A percentile compares a stretch with the other conserved stretches of the same genome.
phyloP scores from a whole-genome alignment of 1,139 yeast genomes.

The Lizanozyma gosingica region DNA sequence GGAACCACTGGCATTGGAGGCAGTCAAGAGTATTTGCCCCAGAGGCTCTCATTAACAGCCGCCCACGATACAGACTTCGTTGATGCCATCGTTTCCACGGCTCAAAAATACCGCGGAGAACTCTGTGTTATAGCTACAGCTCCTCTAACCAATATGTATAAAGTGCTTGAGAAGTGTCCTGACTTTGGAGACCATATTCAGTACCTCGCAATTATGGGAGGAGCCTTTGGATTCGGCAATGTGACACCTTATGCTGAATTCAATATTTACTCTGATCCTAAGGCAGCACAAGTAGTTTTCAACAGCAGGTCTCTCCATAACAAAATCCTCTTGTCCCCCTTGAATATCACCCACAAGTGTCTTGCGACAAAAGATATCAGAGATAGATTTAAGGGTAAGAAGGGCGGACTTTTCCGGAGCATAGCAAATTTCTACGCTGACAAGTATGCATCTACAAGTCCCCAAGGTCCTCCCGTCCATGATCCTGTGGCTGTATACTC shows the following conservation, averaged over 20 bases:
- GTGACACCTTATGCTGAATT: slow-evolving; percentile 61
- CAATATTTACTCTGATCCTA: slow-evolving; percentile 69
- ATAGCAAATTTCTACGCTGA: slow-evolving; percentile 9
- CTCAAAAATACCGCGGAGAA: slow-evolving; percentile 26
- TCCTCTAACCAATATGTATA: slow-evolving; percentile 61
- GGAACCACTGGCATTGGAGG: slow-evolving; percentile 76
- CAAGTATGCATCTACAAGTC: slow-evolving; percentile 32
- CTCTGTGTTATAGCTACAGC: slow-evolving; percentile 63
- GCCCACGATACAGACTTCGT: slow-evolving; percentile 36
- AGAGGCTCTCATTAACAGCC: slow-evolving; percentile 7
- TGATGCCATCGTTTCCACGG: slow-evolving; percentile 25
- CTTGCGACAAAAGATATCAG: slow-evolving; percentile 45
- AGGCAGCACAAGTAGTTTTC: slow-evolving; percentile 56
- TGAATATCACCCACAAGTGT: slow-evolving; percentile 66
- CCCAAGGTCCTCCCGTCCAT: slow-evolving; percentile 68
- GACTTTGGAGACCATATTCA: slow-evolving; percentile 37
- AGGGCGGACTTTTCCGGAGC: slow-evolving; percentile 8
- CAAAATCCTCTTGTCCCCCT: slow-evolving; percentile 51
- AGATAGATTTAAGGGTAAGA: slow-evolving; percentile 19
- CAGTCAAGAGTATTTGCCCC: slow-evolving; percentile 16
- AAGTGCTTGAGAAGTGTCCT: slow-evolving; percentile 44
- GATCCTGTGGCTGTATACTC: slow-evolving; percentile 70
- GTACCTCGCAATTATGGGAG: slow-evolving; percentile 67
- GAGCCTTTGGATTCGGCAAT: slow-evolving; percentile 47
- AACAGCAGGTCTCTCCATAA: slow-evolving; percentile 9